phyloP scores from a whole-genome alignment of 495 filamentous ascomycete genomes.

The Trypethelium eluteriae region DNA sequence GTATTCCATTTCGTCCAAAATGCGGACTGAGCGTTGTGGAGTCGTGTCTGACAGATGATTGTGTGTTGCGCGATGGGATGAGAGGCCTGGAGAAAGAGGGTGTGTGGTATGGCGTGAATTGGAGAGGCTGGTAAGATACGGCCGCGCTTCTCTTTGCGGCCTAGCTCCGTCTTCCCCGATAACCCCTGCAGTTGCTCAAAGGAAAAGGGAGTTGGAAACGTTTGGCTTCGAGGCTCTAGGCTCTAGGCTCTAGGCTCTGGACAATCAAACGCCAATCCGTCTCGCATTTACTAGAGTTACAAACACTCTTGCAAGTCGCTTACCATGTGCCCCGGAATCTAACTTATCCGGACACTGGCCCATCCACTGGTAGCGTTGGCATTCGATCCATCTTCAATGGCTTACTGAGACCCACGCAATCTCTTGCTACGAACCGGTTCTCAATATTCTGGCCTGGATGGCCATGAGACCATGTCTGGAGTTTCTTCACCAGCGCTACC shows the following conservation, averaged over 20 bases:
- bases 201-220: constrained; percentile 7
- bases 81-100: not conserved
- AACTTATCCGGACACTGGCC: not conserved
- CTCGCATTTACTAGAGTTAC: not conserved
- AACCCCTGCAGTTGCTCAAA: not conserved
- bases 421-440: not conserved
- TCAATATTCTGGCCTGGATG: constrained; percentile 16
- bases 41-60: not conserved
- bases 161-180: not conserved
- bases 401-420: not conserved
- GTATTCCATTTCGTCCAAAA: not conserved
- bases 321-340: not conserved
- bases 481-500: constrained; percentile 48
- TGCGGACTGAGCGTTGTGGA: not conserved
- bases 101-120: not conserved
- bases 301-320: not conserved
- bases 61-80: not conserved
- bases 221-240: not conserved
- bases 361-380: not conserved
- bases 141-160: not conserved
- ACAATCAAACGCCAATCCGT: not conserved
- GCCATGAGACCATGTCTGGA: constrained; percentile 48
- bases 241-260: not conserved
- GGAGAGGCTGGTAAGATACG: constrained; percentile 4
- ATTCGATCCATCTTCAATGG: not conserved